phyloP scores from a whole-genome alignment of 352 stramenopile species.

The Peronosclerospora sorghi region DNA sequence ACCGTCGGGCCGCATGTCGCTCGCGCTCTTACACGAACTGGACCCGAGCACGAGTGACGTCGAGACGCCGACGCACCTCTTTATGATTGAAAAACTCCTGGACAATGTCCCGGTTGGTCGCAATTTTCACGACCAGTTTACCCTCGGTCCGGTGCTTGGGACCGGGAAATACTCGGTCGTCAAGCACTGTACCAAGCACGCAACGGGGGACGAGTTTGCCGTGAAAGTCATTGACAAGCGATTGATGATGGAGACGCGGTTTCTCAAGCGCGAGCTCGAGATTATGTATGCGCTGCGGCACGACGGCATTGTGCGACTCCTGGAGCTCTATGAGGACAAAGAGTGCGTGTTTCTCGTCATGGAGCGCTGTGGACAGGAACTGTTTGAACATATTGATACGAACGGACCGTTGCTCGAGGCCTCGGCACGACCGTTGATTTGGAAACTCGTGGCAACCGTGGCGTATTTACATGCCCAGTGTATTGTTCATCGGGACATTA shows the following conservation, averaged over 20 bases:
- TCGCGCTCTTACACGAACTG: slow-evolving; percentile 52
- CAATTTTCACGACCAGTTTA: slow-evolving; percentile 53
- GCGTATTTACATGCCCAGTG: slow-evolving; percentile 74
- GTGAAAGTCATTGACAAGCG: slow-evolving; percentile 82
- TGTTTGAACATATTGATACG: slow-evolving; percentile 76
- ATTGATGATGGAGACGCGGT: slow-evolving; percentile 70
- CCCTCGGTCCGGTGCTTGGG: slow-evolving; percentile 40
- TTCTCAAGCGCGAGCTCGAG: slow-evolving; percentile 79
- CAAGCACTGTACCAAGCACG: slow-evolving; percentile 39
- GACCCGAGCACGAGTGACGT: slow-evolving; percentile 34
- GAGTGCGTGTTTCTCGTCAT: slow-evolving; percentile 74
- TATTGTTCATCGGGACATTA: slow-evolving; percentile 82
- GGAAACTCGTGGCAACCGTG: slow-evolving; percentile 65
- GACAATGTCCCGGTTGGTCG: slow-evolving; percentile 46
- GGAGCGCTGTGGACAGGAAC: slow-evolving; percentile 66
- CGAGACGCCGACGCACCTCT: slow-evolving; percentile 35
- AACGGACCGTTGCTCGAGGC: slow-evolving; percentile 60
- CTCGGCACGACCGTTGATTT: slow-evolving; percentile 53
- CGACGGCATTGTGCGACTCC: slow-evolving; percentile 61
- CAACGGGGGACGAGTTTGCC: slow-evolving; percentile 27
- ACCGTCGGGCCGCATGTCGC: slow-evolving; percentile 34
- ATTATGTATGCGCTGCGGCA: slow-evolving; percentile 73
- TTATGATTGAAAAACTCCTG: slow-evolving; percentile 54
- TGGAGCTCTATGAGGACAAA: slow-evolving; percentile 70
- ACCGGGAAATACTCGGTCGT: slow-evolving; percentile 76